Evolutionary conservation across 1,284 basidiomycete species (phyloP).

Genomic region (Leccinum pallidistipes): DNA sequence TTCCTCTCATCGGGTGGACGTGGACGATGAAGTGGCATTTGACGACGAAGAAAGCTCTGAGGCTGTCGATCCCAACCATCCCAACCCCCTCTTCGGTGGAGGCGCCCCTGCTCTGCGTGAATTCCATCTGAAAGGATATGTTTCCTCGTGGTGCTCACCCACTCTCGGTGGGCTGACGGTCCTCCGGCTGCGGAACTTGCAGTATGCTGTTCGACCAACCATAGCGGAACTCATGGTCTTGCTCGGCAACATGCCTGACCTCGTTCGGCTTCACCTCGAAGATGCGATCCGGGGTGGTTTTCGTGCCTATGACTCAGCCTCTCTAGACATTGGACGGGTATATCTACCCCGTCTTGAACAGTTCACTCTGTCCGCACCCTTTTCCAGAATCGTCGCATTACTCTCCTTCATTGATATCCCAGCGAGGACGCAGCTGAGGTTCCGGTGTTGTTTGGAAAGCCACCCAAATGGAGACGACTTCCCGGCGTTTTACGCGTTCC

Average conservation of each 20-base stretch:
- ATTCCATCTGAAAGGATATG: neutral
- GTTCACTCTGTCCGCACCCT: neutral
- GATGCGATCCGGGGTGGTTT: neutral
- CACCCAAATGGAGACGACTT: neutral
- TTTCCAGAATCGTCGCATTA: neutral
- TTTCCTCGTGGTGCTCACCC: neutral
- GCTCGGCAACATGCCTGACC: neutral
- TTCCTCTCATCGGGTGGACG: neutral
- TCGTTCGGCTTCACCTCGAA: neutral
- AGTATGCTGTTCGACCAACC: neutral
- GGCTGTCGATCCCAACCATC: neutral
- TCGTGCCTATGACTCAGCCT: neutral
- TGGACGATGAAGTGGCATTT: neutral
- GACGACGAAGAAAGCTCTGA: neutral
- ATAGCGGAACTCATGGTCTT: neutral
- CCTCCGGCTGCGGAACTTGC: neutral
- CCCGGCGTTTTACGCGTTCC: neutral
- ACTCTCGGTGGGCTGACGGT: constrained; percentile 3
- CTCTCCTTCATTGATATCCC: constrained; percentile 1
- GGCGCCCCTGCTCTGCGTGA: neutral
- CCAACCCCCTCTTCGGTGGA: neutral
- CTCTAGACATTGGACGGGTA: neutral
- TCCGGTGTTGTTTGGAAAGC: neutral
- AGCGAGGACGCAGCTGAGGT: neutral
- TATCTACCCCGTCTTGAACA: neutral